These are phyloP conservation scores for Neofusicoccum sp. DNA, from an alignment of 2,329 filamentous ascomycete genomes.

Conservation along the genomic window DNA sequence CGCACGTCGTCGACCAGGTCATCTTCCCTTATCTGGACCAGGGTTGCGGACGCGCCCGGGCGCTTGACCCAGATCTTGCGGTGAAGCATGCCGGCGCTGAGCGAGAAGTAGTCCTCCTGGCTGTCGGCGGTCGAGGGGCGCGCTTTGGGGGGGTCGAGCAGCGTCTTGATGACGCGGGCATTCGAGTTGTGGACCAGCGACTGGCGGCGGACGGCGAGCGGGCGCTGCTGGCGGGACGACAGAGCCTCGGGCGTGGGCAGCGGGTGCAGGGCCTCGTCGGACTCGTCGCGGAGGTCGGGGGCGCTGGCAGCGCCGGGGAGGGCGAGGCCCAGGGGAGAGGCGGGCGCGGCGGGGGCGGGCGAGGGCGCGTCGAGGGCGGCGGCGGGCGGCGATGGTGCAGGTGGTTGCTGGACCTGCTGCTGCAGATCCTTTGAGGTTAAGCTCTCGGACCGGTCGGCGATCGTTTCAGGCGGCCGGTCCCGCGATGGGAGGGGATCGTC, in stretches of 20 bases:
- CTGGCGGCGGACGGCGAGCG: slow-evolving; percentile 31
- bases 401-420: slow-evolving; percentile 19
- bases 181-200: slow-evolving; percentile 40
- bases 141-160: slow-evolving; percentile 45
- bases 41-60: slow-evolving; percentile 78
- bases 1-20: slow-evolving; percentile 93
- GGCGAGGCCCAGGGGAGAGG: slow-evolving; percentile 23
- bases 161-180: slow-evolving; percentile 49
- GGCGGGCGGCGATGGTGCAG: slow-evolving; percentile 23
- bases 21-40: slow-evolving; percentile 80
- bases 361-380: slow-evolving; percentile 36
- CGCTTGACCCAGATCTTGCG: slow-evolving; percentile 95
- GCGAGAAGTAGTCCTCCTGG: slow-evolving; percentile 41
- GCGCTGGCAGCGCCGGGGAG: background rate
- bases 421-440: slow-evolving; percentile 25
- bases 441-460: slow-evolving; percentile 22
- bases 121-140: slow-evolving; percentile 27
- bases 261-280: slow-evolving; percentile 14
- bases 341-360: slow-evolving; percentile 29
- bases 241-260: slow-evolving; percentile 17
- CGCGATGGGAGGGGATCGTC: slow-evolving; percentile 13
- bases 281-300: slow-evolving; percentile 10
- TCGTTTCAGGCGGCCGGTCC: slow-evolving; percentile 18
- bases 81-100: slow-evolving; percentile 43
- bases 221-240: slow-evolving; percentile 8